Evolutionary conservation across 805 yeast genomes (phyloP).

Genomic region (Barnettozyma siamensis): DNA sequence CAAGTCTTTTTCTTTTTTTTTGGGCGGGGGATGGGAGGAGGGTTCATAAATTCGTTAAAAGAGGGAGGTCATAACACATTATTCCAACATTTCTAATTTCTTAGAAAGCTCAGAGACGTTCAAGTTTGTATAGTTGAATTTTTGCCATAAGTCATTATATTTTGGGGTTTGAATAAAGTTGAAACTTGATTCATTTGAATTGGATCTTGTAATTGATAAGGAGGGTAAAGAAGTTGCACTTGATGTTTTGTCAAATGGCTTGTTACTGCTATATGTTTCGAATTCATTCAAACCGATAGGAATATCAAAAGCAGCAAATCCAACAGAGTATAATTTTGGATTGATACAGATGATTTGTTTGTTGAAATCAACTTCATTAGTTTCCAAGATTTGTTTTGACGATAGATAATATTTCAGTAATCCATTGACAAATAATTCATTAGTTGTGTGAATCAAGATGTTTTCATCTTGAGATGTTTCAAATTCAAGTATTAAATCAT

Average conservation of each 20-base stretch:
- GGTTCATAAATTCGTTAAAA: not conserved
- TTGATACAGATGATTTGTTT: constrained; percentile 18
- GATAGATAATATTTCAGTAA: constrained; percentile 19
- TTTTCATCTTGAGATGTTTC: constrained; percentile 13
- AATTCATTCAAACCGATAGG: constrained; percentile 3
- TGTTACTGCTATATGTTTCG: not conserved
- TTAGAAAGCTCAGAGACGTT: constrained; percentile 18
- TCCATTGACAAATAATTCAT: constrained; percentile 19
- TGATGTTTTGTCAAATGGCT: not conserved
- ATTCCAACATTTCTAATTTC: constrained; percentile 14
- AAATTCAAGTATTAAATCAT: constrained; percentile 19
- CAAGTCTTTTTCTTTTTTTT: too few relatives aligned
- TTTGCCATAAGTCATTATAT: constrained; percentile 11
- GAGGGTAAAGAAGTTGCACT: constrained; percentile 11
- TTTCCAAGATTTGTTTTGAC: constrained; percentile 2
- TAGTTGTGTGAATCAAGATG: constrained; percentile 17
- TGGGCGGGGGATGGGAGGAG: not conserved
- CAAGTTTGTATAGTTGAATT: constrained; percentile 15
- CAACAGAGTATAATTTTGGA: constrained; percentile 21
- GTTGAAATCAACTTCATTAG: constrained; percentile 10
- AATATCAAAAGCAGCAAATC: constrained; percentile 15
- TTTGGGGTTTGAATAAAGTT: constrained; percentile 3
- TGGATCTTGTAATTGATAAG: constrained; percentile 18
- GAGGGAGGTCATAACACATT: not conserved
- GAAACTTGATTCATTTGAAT: constrained; percentile 10